These are phyloP conservation scores for Aspergillus fijiensis DNA, from an alignment of 2,329 filamentous ascomycete genomes.

Conservation along the genomic window DNA sequence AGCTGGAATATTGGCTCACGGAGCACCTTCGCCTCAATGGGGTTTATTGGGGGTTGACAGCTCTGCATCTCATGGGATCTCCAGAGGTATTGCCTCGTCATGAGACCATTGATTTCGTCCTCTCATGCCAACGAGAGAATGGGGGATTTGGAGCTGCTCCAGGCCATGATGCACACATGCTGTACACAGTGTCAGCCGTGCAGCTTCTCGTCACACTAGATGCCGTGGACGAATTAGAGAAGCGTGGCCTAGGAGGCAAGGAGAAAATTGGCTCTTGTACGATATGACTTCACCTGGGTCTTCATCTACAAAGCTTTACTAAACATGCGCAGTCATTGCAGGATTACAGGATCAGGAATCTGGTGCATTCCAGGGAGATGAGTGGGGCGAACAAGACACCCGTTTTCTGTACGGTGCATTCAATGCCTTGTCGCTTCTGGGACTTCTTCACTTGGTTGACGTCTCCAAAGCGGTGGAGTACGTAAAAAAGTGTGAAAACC, in stretches of 20 bases:
- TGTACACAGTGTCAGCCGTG: conserved; percentile 92
- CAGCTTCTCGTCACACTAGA: conserved; percentile 88
- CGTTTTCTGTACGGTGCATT: conserved; percentile 89
- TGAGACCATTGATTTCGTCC: conserved; percentile 85
- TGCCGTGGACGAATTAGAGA: conserved; percentile 79
- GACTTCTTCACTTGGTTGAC: conserved; percentile 70
- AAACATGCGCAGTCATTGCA: conserved; percentile 64
- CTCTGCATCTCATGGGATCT: conserved; percentile 77
- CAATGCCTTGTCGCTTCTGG: conserved; percentile 82
- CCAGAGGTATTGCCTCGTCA: conserved; percentile 78
- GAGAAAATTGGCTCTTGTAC: conserved; percentile 75
- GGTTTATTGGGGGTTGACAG: conserved; percentile 92
- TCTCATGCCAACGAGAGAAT: conserved; percentile 84
- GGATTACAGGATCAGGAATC: conserved; percentile 74
- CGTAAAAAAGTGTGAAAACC: conserved; percentile 80
- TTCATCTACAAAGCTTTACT: conserved; percentile 17
- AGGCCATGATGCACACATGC: conserved; percentile 91
- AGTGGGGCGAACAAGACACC: conserved; percentile 96
- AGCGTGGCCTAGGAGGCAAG: conserved; percentile 64
- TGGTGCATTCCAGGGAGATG: conserved; percentile 88
- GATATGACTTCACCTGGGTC: conserved; percentile 52
- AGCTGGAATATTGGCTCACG: conserved; percentile 96
- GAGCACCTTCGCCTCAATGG: conserved; percentile 95
- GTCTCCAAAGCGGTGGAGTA: conserved; percentile 77
- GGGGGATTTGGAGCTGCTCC: conserved; percentile 94